Base-by-base conservation (phyloP, 2,329 filamentous ascomycete species). In the Fusarium hostae region DNA sequence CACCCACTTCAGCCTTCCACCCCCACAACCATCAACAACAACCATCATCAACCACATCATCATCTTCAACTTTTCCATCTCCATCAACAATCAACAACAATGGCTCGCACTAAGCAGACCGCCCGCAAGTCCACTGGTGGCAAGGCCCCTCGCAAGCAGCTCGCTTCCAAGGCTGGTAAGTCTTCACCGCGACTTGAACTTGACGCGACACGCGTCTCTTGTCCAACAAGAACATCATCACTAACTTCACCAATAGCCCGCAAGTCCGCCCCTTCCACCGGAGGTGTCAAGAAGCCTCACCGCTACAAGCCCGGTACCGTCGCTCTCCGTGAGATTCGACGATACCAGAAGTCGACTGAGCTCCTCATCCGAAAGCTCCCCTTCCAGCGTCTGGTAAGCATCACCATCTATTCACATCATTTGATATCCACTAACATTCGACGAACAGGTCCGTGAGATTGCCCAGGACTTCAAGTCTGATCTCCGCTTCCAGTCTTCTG, bases 341-440 rank as follows among this genome's bases (percentile, higher is more conserved):
- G 93, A 81, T 98, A 98, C 89, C 95, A 98, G 88, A 97, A 97
- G 88, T 94, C 92, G 74, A 98, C 95, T 56, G 95, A 98, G 87
- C 91, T 99, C 56, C 87, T 99, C 78, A 94, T 99, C 85, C 91
- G 94, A 86, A 98, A 98, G 89, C 92, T 98, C 73, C 96, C 96
- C 70, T 99, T 99, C 89, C 94, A 98, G 87, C 93, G 96, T 83
- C 88, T 99, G 82, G 96, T 89, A 85, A 82, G 87, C 80, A 35
- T 4, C 13, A 28, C 18, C 10, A 0, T n/a, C 39, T 28, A 16
- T 7, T 9, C n/a, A 4, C 37, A 37, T 9, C 10, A n/a, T 15
- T 3, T 24, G 4, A 26, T 48, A 16, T 2, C 22, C 13, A 55
- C 73, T 74, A 66, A 77, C 54, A 34, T 10, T 16, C 30, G n/a